Conservation (phyloP, 768 basidiomycete species). For the Tricholoma furcatifolium region DNA sequence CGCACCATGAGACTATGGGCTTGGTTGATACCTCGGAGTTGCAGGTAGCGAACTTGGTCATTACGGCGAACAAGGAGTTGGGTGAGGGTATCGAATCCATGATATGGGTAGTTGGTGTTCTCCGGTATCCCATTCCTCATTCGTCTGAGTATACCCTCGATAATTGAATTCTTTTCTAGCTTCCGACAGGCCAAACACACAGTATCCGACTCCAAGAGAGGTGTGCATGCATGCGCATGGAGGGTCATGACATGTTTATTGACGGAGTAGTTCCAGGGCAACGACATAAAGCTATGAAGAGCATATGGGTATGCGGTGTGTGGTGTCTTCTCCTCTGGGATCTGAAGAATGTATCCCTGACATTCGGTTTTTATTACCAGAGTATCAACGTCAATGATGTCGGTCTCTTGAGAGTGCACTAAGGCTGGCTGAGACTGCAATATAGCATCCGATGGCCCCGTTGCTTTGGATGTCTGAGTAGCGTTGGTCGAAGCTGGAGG, state of each 20-base stretch:
- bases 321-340: neutral
- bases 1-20: neutral
- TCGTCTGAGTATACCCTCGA: slow-evolving; percentile 8
- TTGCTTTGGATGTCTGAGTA: slow-evolving; percentile 14
- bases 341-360: neutral
- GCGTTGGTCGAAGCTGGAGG: too few relatives aligned
- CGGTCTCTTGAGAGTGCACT: neutral
- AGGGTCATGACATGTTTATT: neutral
- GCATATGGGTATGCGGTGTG: neutral
- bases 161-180: neutral
- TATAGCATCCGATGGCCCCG: too few relatives aligned
- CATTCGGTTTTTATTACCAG: neutral
- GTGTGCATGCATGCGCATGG: neutral
- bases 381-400: neutral
- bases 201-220: neutral
- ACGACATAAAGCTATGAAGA: neutral
- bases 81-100: slow-evolving; percentile 11
- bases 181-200: neutral
- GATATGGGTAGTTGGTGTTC: slow-evolving; percentile 5
- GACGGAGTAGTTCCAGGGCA: slow-evolving; percentile 2
- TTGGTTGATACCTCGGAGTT: slow-evolving; percentile 4
- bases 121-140: slow-evolving; percentile 8
- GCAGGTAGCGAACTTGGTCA: slow-evolving; percentile 1
- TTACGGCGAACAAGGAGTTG: neutral
- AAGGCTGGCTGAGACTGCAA: slow-evolving; percentile 4